phyloP scores from a whole-genome alignment of 192 early-diverging fungal species.

The Spizellomyces punctatus region DNA sequence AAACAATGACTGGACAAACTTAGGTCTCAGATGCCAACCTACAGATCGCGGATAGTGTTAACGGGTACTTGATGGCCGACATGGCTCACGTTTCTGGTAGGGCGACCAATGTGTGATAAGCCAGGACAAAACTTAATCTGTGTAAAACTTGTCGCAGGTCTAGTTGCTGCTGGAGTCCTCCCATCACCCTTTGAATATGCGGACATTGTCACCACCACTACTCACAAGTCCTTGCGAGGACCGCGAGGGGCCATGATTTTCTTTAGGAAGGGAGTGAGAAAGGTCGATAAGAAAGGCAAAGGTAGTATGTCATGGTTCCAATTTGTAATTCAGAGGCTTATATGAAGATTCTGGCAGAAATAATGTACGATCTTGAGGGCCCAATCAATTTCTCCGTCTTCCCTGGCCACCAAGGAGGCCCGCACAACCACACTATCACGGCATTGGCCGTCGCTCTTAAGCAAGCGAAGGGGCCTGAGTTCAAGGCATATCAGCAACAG shows the following conservation, averaged over 20 bases:
- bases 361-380: conserved; percentile 89
- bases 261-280: conserved; percentile 90
- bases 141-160: conserved; percentile 43
- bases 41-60: conserved; percentile 73
- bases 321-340: background rate
- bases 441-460: conserved; percentile 95
- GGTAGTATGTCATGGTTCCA: conserved; percentile 36
- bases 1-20: no score
- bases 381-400: conserved; percentile 97
- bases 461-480: conserved; percentile 74
- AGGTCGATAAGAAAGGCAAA: conserved; percentile 88
- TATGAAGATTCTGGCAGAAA: conserved; percentile 42
- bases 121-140: background rate
- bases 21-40: conserved; percentile 30
- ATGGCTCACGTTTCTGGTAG: conserved; percentile 93
- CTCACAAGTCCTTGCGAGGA: conserved; percentile 98
- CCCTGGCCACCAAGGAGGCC: conserved; percentile 98
- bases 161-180: conserved; percentile 86
- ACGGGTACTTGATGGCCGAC: conserved; percentile 94
- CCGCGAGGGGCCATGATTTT: conserved; percentile 99
- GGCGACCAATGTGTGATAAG: background rate
- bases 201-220: conserved; percentile 98
- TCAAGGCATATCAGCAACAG: conserved; percentile 89
- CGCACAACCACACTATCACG: conserved; percentile 99
- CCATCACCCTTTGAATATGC: conserved; percentile 89